Evolutionary conservation across 2,329 filamentous ascomycete genomes (phyloP).

Genomic region (Volutella citrinella): DNA sequence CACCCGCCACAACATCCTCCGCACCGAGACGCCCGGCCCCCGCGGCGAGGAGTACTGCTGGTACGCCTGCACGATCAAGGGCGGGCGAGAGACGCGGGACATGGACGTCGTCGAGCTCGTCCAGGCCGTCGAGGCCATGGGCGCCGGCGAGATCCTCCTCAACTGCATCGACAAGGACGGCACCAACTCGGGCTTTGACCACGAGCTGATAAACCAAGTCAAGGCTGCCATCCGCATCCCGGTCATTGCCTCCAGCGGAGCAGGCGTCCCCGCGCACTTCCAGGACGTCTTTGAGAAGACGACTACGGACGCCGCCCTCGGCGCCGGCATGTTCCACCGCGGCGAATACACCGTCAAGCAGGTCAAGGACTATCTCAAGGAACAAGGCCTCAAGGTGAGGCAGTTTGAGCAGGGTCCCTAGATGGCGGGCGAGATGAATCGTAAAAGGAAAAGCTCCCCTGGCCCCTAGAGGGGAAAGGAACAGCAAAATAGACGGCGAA

Average conservation of each 20-base stretch:
- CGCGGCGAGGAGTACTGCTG: constrained; percentile 81
- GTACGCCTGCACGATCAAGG: constrained; percentile 98
- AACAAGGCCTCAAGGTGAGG: constrained; percentile 73
- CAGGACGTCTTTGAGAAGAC: constrained; percentile 86
- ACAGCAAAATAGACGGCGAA: too few relatives aligned
- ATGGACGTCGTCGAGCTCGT: constrained; percentile 88
- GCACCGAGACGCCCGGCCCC: constrained; percentile 67
- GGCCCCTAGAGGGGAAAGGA: too few relatives aligned
- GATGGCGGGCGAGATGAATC: neutral
- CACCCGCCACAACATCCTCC: constrained; percentile 68
- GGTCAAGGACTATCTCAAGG: constrained; percentile 79
- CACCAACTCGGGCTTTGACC: constrained; percentile 89
- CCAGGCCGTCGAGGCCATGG: constrained; percentile 91
- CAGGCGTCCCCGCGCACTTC: constrained; percentile 85
- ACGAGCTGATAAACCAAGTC: constrained; percentile 85
- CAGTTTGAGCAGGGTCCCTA: constrained; percentile 61
- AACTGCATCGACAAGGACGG: constrained; percentile 99
- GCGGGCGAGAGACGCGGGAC: constrained; percentile 89
- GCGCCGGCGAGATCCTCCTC: constrained; percentile 86
- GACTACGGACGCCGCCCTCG: constrained; percentile 84
- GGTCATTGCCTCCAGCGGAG: constrained; percentile 92
- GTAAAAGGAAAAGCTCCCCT: too few relatives aligned
- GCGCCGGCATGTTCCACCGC: constrained; percentile 96
- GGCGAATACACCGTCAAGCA: constrained; percentile 92
- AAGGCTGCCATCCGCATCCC: constrained; percentile 87